Evolutionary conservation across 768 basidiomycete genomes (phyloP), one percentile per base, ranked within the genome.

Genomic region (Pulveroboletus sp.): DNA sequence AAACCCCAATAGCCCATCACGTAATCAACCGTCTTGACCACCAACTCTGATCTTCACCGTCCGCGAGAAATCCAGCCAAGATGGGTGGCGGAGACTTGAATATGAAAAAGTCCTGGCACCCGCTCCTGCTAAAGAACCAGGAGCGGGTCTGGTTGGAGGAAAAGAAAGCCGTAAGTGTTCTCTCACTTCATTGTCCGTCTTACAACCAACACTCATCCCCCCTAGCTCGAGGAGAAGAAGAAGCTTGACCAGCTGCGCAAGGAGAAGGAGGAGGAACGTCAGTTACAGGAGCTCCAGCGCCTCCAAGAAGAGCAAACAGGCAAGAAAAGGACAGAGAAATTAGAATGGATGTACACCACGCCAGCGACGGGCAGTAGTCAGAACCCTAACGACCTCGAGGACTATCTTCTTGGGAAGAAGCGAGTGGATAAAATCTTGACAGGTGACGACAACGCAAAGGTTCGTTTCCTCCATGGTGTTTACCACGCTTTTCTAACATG

Each of bases 321-420:
- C 29, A 93, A 87, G 76, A 96, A 94, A 71, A 75, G 90, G 56
- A 82, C 86, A 44, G 94, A 97, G 71, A 93, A 93, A 65, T 68
- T 99, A 42, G 96, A 99, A 67, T 99, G 96, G 96, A 95, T 99
- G 92, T 99, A 98, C 72, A 76, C 95, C n/a, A 96, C 95, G 2
- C 96, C 96, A 5, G 91, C 93, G 1, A 85, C 87, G 4, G 94
- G 94, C n/a, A 85, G 77, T 53, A 86, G 73, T 45, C 82, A 88
- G 59, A 93, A 93, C 63, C 67, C 86, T 27, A 95, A 93, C 59
- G 95, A 98, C 54, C 69, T 98, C 57, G 96, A 99, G 73, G 93
- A 94, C 59, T 99, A 99, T 67, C 73, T 99, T 2, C 77, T 99
- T 26, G 96, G 96, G 22, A 98, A 97, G 81, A 96, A 94, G 73